A percentile compares a stretch with the other conserved stretches of the same genome.
Evolutionary conservation across 345 rosid genomes (phyloP).

Genomic region (Combretum micranthum): DNA sequence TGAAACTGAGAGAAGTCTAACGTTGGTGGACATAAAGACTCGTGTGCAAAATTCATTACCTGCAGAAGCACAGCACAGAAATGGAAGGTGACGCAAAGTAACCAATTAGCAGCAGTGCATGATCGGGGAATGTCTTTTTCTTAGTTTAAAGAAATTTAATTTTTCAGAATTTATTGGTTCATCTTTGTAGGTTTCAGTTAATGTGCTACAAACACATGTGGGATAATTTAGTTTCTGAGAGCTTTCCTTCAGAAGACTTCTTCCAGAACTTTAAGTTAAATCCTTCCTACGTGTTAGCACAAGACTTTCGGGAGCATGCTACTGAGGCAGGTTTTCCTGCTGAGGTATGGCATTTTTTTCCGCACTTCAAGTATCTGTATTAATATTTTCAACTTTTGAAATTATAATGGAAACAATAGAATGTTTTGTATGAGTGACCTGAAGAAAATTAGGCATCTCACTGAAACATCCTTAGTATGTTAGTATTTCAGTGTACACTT

Average conservation of each 20-base stretch:
- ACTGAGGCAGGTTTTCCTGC: constrained; percentile 47
- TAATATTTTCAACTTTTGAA: not conserved
- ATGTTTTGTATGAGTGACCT: too few species aligned
- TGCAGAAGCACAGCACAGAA: constrained; percentile 68
- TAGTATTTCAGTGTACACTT: too few species aligned
- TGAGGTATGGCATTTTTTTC: constrained; percentile 29
- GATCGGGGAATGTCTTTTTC: not conserved
- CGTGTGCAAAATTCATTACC: constrained; percentile 55
- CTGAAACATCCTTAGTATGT: too few species aligned
- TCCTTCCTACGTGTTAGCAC: constrained; percentile 31
- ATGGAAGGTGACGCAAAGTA: constrained; percentile 44
- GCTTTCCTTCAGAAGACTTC: constrained; percentile 41
- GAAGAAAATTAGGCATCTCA: too few species aligned
- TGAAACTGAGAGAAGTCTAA: constrained; percentile 30
- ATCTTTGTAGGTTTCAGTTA: constrained; percentile 52
- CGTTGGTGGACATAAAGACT: constrained; percentile 68
- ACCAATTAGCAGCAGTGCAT: too few species aligned
- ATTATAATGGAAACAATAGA: not conserved
- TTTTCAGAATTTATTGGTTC: not conserved
- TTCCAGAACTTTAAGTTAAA: constrained; percentile 56
- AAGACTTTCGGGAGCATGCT: constrained; percentile 49
- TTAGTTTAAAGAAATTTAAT: not conserved
- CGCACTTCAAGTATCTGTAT: not conserved
- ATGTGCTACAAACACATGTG: constrained; percentile 84
- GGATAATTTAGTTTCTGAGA: constrained; percentile 49